Evolutionary conservation across 371 early-diverging fungal genomes (phyloP).

Genomic region (Mucor saturninus): DNA sequence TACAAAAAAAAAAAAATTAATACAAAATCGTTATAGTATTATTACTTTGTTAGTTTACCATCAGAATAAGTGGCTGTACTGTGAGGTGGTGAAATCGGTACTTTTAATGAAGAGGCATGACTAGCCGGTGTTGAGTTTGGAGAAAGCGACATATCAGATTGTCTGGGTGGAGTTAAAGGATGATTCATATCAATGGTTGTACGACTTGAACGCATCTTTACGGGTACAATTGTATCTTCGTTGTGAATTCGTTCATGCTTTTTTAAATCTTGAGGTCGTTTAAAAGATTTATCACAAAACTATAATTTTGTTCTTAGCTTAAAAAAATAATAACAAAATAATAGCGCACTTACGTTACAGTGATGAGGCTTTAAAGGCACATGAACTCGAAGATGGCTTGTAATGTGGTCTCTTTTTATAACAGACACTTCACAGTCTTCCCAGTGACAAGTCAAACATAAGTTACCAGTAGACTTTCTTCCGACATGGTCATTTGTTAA

Average conservation of each 20-base stretch:
- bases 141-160: slow-evolving; percentile 4
- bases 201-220: background rate
- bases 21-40: background rate
- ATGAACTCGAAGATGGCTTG: slow-evolving; percentile 89
- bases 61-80: slow-evolving; percentile 27
- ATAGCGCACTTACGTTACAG: slow-evolving; percentile 21
- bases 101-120: slow-evolving; percentile 1
- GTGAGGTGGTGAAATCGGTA: slow-evolving; percentile 31
- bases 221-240: background rate
- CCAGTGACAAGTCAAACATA: slow-evolving; percentile 91
- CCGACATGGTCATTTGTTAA: slow-evolving; percentile 88
- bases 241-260: slow-evolving; percentile 90
- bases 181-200: background rate
- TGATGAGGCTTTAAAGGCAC: slow-evolving; percentile 78
- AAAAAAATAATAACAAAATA: background rate
- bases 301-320: slow-evolving; percentile 28
- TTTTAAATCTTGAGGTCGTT: slow-evolving; percentile 92
- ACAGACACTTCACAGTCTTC: slow-evolving; percentile 73
- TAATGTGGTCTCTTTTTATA: slow-evolving; percentile 91
- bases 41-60: slow-evolving; percentile 12
- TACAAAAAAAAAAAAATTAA: slow-evolving; percentile 2
- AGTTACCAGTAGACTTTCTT: slow-evolving; percentile 83
- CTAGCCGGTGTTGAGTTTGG: background rate
- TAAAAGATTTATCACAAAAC: slow-evolving; percentile 86
- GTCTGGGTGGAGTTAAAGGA: slow-evolving; percentile 8